Evolutionary conservation across 139 green algal genomes (phyloP), one percentile per base, ranked within the genome.

Genomic region (Monoraphidium neglectum): DNA sequence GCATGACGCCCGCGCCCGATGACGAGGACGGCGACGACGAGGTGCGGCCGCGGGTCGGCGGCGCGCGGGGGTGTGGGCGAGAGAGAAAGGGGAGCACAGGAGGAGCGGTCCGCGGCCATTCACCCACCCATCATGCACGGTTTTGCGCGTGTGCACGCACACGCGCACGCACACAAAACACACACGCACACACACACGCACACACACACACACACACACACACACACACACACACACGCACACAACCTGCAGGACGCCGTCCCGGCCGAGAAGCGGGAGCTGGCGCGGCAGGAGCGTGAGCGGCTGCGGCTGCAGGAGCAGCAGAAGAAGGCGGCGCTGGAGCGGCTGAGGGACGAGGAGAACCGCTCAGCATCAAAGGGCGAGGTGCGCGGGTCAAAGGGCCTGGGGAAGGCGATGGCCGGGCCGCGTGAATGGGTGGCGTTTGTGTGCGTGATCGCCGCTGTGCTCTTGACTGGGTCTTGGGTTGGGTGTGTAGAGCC

Each of bases 301-400:
- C 84, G 96, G 4, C 84, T 99, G 16, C 86, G 87, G 63, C 37
- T 89, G 66, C 87, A 95, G 77, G 93, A 94, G 35, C 85, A 90
- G 74, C 71, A 86, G 24, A 95, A 97, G 77, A 92, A 90, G 69
- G 86, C 95, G 53, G 73, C 95, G 74, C 82, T 99, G 65, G 93
- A 97, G 60, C 79, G 86, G 30, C 84, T 98, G 72, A 74, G 90
- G 10, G 70, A 86, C 35, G 54, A 95, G 76, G 88, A 97, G 72
- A 97, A 98, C 68, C 47, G 71, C 2, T 76, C 82, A 30, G 88
- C 90, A 18, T 80, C 81, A 1, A 36, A 74, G 47, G 90, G 87
- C 66, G 90, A 97, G 61, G 91, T 94, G 46, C 60, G 87, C n/a
- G n/a, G n/a, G n/a, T n/a, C n/a, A n/a, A 63, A 32, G 28, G 70